These are phyloP conservation scores for Protomyces pachydermus DNA, from an alignment of 1,139 yeast genomes.

Conservation along the genomic window DNA sequence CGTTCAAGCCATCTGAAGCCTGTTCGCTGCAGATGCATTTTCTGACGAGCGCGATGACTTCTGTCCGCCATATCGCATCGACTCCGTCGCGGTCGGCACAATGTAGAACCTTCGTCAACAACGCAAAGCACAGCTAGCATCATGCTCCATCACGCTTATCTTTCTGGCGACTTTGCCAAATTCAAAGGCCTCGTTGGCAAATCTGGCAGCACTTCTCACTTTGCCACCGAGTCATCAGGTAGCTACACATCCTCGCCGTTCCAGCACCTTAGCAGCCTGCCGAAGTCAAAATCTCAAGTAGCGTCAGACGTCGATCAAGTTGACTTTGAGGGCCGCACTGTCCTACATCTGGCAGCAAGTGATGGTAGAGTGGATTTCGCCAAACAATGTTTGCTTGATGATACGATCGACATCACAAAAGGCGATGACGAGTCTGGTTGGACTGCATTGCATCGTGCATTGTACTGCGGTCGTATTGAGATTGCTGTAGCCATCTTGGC, in stretches of 20 bases:
- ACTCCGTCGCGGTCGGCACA: neutral
- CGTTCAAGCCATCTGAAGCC: too few species aligned
- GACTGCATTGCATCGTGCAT: constrained; percentile 70
- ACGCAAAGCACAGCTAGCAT: neutral
- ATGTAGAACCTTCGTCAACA: neutral
- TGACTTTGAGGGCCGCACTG: constrained; percentile 53
- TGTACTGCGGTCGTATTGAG: constrained; percentile 54
- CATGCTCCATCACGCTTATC: constrained; percentile 15
- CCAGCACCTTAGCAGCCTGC: neutral
- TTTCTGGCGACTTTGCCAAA: constrained; percentile 4
- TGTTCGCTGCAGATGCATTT: too few species aligned
- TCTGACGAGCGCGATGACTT: too few species aligned
- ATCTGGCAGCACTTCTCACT: neutral
- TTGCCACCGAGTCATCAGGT: neutral
- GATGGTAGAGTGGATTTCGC: constrained; percentile 51
- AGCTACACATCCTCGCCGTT: neutral
- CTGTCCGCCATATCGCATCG: too few species aligned
- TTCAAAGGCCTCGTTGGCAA: neutral
- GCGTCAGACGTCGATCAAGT: constrained; percentile 5
- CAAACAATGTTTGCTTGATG: constrained; percentile 47
- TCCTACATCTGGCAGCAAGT: constrained; percentile 56
- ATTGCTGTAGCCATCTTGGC: constrained; percentile 53
- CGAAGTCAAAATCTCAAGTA: neutral
- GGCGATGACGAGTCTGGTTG: constrained; percentile 76
- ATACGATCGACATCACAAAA: constrained; percentile 46